phyloP scores from a whole-genome alignment of 176 grass and related monocot species.

The Echinochloa phyllopogon region DNA sequence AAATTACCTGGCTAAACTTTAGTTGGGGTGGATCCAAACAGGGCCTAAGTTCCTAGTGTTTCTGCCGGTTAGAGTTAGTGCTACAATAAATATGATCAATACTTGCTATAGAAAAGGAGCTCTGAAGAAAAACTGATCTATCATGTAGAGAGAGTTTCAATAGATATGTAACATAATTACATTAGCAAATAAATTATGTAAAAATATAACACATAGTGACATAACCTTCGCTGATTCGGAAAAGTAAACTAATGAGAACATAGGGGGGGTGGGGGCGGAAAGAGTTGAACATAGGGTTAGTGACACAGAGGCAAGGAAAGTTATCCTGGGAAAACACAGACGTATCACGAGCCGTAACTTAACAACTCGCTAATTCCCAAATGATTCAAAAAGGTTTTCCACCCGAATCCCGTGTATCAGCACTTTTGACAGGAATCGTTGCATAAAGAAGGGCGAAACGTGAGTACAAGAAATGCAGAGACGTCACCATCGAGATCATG shows the following conservation, averaged over 20 bases:
- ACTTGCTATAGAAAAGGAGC: background rate
- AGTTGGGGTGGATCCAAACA: too few species aligned
- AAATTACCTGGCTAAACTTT: too few species aligned
- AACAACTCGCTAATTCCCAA: constrained; percentile 15
- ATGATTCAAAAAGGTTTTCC: constrained; percentile 22
- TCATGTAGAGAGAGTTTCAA: background rate
- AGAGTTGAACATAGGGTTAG: background rate
- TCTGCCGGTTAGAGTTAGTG: background rate
- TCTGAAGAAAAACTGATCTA: background rate
- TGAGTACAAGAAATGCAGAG: constrained; percentile 35
- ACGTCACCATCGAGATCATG: constrained; percentile 51
- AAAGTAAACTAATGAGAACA: background rate
- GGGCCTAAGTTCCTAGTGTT: background rate
- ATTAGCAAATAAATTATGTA: background rate
- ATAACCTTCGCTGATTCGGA: background rate
- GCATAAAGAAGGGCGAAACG: constrained; percentile 38
- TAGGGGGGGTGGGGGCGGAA: too few species aligned
- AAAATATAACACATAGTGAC: background rate
- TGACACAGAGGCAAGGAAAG: constrained; percentile 3
- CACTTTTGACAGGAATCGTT: constrained; percentile 34
- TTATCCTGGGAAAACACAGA: background rate
- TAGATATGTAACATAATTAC: background rate
- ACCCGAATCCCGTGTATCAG: constrained; percentile 41
- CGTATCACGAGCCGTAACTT: background rate
- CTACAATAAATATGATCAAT: background rate